These are phyloP conservation scores for Aspergillus bertholletiae DNA, from an alignment of 495 filamentous ascomycete genomes.

Conservation along the genomic window DNA sequence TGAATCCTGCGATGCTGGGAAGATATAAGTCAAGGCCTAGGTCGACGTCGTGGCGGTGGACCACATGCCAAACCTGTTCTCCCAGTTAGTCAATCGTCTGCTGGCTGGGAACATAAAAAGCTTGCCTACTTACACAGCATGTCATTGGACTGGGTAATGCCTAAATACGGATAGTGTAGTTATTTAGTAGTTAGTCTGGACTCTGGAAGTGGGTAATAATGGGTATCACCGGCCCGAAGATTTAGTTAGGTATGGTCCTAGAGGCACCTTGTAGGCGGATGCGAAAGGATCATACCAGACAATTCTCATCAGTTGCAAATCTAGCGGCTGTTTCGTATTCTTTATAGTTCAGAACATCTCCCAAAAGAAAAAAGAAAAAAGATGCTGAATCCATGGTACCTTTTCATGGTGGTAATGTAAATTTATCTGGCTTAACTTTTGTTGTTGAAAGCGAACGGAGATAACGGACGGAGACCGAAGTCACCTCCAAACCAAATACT, in stretches of 20 bases:
- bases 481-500: too few species aligned
- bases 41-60: neutral
- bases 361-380: too few species aligned
- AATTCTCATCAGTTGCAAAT: neutral
- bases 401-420: too few species aligned
- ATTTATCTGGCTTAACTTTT: too few species aligned
- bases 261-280: too few species aligned
- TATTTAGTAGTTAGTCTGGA: neutral
- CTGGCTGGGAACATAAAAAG: neutral
- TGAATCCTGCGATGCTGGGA: neutral
- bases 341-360: too few species aligned
- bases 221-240: neutral
- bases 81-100: neutral
- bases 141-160: neutral
- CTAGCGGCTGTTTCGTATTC: neutral
- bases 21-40: neutral
- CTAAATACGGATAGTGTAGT: neutral
- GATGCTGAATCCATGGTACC: neutral
- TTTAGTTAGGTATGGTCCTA: too few species aligned
- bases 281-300: too few species aligned
- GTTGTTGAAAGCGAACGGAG: too few species aligned
- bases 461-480: neutral
- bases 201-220: too few species aligned
- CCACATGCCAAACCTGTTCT: neutral
- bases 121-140: neutral